Evolutionary conservation across 139 green algal genomes (phyloP).

Genomic region (Limnomonas spitsbergensis): DNA sequence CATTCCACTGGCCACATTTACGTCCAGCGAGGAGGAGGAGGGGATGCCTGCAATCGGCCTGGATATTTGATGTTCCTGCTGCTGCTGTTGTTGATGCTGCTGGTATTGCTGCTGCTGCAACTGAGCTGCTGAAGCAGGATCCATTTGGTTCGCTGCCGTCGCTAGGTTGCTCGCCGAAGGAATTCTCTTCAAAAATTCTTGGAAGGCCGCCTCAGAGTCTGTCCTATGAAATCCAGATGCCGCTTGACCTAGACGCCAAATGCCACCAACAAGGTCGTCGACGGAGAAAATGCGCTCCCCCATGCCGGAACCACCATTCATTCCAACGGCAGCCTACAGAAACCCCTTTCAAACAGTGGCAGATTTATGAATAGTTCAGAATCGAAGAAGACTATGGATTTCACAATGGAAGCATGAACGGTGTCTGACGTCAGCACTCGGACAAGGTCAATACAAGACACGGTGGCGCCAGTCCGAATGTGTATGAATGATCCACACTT

Average conservation of each 20-base stretch:
- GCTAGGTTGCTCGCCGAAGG: conserved; percentile 60
- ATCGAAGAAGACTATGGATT: too few relatives aligned
- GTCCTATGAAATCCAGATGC: conserved; percentile 7
- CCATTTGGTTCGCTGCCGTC: conserved; percentile 2
- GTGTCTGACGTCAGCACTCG: too few relatives aligned
- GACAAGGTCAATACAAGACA: too few relatives aligned
- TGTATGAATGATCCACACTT: too few relatives aligned
- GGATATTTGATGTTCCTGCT: neutral
- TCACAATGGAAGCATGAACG: too few relatives aligned
- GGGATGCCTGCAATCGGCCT: too few relatives aligned
- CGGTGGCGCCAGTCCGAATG: too few relatives aligned
- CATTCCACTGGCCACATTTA: neutral
- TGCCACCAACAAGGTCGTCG: conserved; percentile 18
- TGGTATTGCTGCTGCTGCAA: conserved; percentile 3
- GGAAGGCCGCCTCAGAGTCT: conserved; percentile 58
- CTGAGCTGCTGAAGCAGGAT: neutral
- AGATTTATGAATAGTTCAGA: too few relatives aligned
- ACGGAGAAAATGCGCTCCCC: conserved; percentile 9
- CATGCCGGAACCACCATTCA: neutral
- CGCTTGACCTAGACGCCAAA: conserved; percentile 6
- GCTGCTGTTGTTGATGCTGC: too few relatives aligned
- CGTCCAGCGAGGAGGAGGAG: neutral
- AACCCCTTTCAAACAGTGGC: too few relatives aligned
- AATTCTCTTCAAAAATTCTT: conserved; percentile 73
- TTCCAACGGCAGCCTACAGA: too few relatives aligned